Conservation (phyloP, 1,284 basidiomycete genomes). For the Ustilago tritici region DNA sequence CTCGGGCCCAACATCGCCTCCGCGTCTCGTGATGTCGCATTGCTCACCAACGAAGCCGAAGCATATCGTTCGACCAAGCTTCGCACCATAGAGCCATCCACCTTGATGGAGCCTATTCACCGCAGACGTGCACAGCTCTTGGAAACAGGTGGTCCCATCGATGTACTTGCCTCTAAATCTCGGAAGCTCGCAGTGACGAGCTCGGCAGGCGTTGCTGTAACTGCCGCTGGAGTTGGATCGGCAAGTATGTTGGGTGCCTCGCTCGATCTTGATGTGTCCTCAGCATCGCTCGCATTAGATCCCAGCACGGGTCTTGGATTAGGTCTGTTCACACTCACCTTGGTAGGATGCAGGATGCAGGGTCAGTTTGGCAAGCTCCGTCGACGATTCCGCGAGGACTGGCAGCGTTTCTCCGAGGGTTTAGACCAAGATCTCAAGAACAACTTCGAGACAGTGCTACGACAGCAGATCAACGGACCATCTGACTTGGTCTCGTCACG, state of each 20-base stretch:
- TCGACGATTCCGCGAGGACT: constrained; percentile 66
- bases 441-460: constrained; percentile 30
- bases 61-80: constrained; percentile 38
- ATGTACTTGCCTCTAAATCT: constrained; percentile 45
- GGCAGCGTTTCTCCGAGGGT: constrained; percentile 57
- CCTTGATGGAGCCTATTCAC: constrained; percentile 52
- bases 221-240: constrained; percentile 37
- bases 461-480: constrained; percentile 27
- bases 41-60: constrained; percentile 50
- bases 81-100: constrained; percentile 43
- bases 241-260: constrained; percentile 46
- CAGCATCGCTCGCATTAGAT: constrained; percentile 50
- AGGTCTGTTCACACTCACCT: constrained; percentile 59
- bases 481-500: constrained; percentile 23
- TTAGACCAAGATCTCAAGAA: constrained; percentile 55
- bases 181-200: constrained; percentile 47
- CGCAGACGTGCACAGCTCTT: constrained; percentile 54
- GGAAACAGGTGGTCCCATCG: constrained; percentile 49
- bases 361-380: constrained; percentile 65
- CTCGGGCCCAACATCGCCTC: constrained; percentile 15
- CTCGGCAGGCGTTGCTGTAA: constrained; percentile 40
- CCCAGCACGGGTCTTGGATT: constrained; percentile 61
- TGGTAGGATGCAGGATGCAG: constrained; percentile 68
- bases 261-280: constrained; percentile 29
- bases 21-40: constrained; percentile 33